Evolutionary conservation across 202 grass and related monocot species (phyloP), one percentile per base, ranked within the genome.

Genomic region (Digitaria exilis): DNA sequence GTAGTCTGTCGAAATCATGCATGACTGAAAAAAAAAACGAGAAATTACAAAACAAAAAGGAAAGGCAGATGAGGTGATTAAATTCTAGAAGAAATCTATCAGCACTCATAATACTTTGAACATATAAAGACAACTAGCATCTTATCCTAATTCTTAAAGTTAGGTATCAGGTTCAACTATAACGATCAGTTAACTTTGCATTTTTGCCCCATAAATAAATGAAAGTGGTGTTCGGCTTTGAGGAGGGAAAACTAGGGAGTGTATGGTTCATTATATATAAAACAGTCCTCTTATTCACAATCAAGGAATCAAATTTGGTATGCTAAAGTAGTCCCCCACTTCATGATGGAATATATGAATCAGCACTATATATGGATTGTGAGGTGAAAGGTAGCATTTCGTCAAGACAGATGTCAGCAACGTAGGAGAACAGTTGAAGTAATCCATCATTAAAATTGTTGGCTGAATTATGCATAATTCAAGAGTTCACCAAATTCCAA

Each of bases 81-180:
- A 61, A 46, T 72, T 73, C 21, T 48, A n/a, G 19, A 50, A 12
- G 29, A 51, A 29, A 51, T 31, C 55, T 16, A 51, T 64, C 15
- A 16, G 55, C 26, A 73, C 29, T 25, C 49, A 21, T 16, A 87
- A 69, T 75, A 63, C 51, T 79, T 64, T 25, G 31, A 75, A 68
- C 31, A 84, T n/a, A 52, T 64, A 73, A 66, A 87, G 64, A 75
- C 54, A 43, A 65, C 41, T 63, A 70, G 32, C 49, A 63, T 80
- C 52, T 56, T 83, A 43, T 43, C 54, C 69, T 24, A n/a, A n/a
- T n/a, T n/a, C n/a, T n/a, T n/a, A 51, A 63, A 69, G 61, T 69
- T 70, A 68, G 57, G 65, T 82, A 86, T 79, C 67, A 32, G 18
- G 17, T 86, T 84, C 62, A 75, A 52, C 79, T 30, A 28, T 31